Evolutionary conservation across 129 eudicot genomes (phyloP).

Genomic region (Tagetes erecta): DNA sequence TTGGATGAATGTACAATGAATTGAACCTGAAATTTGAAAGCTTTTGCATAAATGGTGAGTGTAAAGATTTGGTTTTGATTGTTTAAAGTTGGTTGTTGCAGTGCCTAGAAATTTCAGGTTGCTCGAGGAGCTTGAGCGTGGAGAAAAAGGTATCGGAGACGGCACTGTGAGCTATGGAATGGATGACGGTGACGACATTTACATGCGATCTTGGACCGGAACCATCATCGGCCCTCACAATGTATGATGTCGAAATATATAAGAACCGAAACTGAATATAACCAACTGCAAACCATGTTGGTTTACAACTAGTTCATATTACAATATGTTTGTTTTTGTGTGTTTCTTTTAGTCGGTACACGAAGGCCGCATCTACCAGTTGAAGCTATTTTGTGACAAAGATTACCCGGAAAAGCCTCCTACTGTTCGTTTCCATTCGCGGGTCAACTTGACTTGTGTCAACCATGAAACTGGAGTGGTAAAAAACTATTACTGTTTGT

Average conservation of each 20-base stretch:
- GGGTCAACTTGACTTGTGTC: conserved; percentile 80
- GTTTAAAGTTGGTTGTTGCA: conserved; percentile 34
- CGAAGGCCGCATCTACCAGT: conserved; percentile 85
- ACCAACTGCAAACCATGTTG: not conserved
- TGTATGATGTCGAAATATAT: conserved; percentile 25
- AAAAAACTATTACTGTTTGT: conserved; percentile 7
- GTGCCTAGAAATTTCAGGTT: conserved; percentile 88
- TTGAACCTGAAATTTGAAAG: not conserved
- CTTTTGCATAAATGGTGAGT: not conserved
- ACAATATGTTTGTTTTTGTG: not conserved
- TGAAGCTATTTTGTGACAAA: conserved; percentile 92
- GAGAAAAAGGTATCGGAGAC: conserved; percentile 92
- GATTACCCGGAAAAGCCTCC: conserved; percentile 98
- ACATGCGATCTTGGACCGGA: conserved; percentile 92
- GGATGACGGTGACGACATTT: conserved; percentile 89
- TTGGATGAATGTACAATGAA: not conserved
- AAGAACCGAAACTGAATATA: not conserved
- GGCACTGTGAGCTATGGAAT: conserved; percentile 89
- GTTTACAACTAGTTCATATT: too few relatives aligned
- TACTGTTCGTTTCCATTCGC: conserved; percentile 75
- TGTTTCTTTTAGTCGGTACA: conserved; percentile 65
- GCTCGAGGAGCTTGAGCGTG: conserved; percentile 92
- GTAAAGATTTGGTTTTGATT: conserved; percentile 6
- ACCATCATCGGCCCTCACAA: conserved; percentile 89
- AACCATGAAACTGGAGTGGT: conserved; percentile 94